Conservation (phyloP, 2,329 filamentous ascomycete genomes). For the Venturia asperata region DNA sequence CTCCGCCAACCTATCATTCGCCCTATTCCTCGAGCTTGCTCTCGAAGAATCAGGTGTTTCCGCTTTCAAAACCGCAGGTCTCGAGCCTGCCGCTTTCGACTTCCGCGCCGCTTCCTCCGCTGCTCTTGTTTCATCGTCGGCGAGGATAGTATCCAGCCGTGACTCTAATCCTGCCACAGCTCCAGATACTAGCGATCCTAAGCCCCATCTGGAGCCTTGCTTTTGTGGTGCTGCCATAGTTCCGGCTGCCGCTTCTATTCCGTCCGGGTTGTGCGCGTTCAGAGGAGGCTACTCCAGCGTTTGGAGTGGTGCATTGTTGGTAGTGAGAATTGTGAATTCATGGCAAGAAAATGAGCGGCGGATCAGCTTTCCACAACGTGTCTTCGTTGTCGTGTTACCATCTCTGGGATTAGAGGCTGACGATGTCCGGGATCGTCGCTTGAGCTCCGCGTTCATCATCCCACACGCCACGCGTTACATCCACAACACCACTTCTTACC, state of each 20-base stretch:
- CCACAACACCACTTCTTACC: neutral
- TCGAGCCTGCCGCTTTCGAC: conserved; percentile 26
- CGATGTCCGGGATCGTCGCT: neutral
- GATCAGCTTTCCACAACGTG: conserved; percentile 12
- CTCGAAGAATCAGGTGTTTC: conserved; percentile 45
- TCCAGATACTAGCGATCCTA: conserved; percentile 64
- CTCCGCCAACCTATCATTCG: conserved; percentile 81
- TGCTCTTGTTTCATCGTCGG: conserved; percentile 58
- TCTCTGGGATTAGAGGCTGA: neutral
- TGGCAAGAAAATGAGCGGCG: neutral
- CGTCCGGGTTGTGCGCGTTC: neutral
- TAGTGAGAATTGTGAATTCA: neutral
- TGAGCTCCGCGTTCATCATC: neutral
- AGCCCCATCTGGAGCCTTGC: conserved; percentile 25
- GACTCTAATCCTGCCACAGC: conserved; percentile 93
- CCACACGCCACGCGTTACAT: neutral
- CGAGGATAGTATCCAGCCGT: conserved; percentile 81
- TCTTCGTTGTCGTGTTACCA: conserved; percentile 2
- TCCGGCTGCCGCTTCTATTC: neutral
- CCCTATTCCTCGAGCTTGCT: conserved; percentile 56
- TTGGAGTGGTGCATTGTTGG: conserved; percentile 21
- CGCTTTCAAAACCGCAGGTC: neutral
- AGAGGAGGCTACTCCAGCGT: conserved; percentile 15
- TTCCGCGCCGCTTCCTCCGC: conserved; percentile 33
- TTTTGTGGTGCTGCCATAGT: conserved; percentile 21